These are phyloP conservation scores for Ustilago hordei DNA, from an alignment of 1,284 basidiomycete species.

Conservation along the genomic window DNA sequence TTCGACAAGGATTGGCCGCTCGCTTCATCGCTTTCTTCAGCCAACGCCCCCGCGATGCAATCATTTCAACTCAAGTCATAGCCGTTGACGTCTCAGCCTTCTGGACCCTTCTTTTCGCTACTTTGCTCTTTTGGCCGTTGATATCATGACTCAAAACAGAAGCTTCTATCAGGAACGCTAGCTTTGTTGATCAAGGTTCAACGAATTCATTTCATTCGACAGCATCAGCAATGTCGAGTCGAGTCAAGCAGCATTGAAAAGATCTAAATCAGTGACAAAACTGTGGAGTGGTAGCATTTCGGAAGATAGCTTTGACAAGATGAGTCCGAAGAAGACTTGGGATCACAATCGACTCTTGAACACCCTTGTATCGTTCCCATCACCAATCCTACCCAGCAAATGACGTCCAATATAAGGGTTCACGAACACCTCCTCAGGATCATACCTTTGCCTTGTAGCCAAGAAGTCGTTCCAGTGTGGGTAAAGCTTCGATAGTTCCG, in stretches of 20 bases:
- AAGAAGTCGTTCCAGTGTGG: conserved; percentile 86
- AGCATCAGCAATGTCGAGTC: neutral
- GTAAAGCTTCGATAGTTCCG: conserved; percentile 78
- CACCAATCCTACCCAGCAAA: conserved; percentile 71
- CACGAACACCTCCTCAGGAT: conserved; percentile 82
- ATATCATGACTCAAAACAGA: neutral
- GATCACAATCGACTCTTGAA: conserved; percentile 55
- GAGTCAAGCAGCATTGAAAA: neutral
- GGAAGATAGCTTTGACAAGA: neutral
- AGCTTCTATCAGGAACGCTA: neutral
- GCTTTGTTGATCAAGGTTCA: no score
- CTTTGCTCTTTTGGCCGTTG: neutral
- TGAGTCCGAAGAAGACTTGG: neutral
- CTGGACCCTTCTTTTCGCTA: neutral
- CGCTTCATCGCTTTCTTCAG: neutral
- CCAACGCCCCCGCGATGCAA: neutral
- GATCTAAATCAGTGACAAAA: neutral
- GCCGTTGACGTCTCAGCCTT: neutral
- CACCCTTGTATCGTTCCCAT: conserved; percentile 42
- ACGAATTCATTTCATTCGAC: no score
- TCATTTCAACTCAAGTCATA: neutral
- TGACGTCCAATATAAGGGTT: conserved; percentile 74
- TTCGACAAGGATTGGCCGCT: conserved; percentile 1
- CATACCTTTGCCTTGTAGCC: conserved; percentile 78
- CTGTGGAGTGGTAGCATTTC: neutral